Conservation (phyloP, 495 filamentous ascomycete species). For the Cercophora scortea region DNA sequence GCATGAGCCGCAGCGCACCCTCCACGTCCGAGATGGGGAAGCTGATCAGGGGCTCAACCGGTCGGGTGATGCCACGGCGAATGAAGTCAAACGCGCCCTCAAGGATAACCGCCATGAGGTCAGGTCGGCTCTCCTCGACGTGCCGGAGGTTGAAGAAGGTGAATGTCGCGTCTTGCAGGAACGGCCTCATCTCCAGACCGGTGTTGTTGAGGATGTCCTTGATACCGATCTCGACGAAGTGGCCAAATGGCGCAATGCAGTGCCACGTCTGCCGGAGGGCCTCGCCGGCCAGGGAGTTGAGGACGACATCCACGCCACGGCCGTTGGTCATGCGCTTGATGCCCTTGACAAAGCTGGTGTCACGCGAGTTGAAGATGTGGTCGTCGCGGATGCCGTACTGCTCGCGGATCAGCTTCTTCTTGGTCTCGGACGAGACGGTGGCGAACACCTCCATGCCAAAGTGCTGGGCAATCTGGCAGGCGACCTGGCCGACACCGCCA, state of each 20-base stretch:
- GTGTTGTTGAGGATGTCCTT: constrained; percentile 16
- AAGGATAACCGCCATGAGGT: neutral
- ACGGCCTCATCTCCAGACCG: constrained; percentile 34
- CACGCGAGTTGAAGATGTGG: constrained; percentile 41
- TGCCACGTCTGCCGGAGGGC: constrained; percentile 38
- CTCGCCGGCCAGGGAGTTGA: constrained; percentile 47
- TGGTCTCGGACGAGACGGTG: constrained; percentile 30
- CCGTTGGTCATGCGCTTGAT: constrained; percentile 36
- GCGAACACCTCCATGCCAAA: constrained; percentile 44
- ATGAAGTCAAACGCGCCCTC: neutral
- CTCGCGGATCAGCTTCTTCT: constrained; percentile 34
- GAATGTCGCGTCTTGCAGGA: constrained; percentile 31
- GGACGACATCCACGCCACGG: constrained; percentile 42
- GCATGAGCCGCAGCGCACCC: neutral
- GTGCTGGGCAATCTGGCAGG: constrained; percentile 40
- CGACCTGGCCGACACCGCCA: constrained; percentile 40
- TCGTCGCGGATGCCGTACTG: constrained; percentile 36
- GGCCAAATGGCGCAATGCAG: constrained; percentile 40
- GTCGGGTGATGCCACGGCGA: neutral
- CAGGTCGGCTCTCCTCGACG: neutral
- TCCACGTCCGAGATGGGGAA: neutral
- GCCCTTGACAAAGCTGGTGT: constrained; percentile 25
- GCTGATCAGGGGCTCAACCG: neutral
- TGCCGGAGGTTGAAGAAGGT: constrained; percentile 49
- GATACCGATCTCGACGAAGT: constrained; percentile 45